Evolutionary conservation across 345 rosid species (phyloP).

Genomic region (Erucastrum elatum): DNA sequence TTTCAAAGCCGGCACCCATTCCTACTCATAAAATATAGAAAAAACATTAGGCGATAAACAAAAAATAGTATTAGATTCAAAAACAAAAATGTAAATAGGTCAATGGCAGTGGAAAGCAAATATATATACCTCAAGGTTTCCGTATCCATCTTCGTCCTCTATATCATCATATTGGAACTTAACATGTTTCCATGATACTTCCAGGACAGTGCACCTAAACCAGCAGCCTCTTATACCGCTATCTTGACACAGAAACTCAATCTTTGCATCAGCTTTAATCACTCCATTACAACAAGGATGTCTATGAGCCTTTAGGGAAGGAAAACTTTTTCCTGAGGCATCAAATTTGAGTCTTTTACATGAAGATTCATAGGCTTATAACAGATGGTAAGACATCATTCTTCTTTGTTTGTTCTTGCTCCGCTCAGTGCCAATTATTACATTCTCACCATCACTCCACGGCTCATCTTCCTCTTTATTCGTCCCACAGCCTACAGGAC

Average conservation of each 20-base stretch:
- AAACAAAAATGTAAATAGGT: no score
- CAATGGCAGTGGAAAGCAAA: no score
- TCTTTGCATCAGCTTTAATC: constrained; percentile 63
- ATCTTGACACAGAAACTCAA: constrained; percentile 88
- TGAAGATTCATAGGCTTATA: constrained; percentile 46
- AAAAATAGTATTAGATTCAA: not conserved
- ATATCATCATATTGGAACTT: constrained; percentile 87
- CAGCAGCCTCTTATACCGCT: constrained; percentile 98
- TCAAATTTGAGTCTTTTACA: constrained; percentile 52
- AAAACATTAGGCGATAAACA: constrained; percentile 11
- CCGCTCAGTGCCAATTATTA: constrained; percentile 63
- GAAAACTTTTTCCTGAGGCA: constrained; percentile 46
- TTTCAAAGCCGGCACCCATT: constrained; percentile 82
- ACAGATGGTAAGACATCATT: constrained; percentile 43
- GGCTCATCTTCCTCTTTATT: constrained; percentile 61
- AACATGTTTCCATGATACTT: constrained; percentile 61
- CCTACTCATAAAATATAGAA: constrained; percentile 62
- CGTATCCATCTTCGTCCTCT: constrained; percentile 74
- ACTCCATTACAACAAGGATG: constrained; percentile 42
- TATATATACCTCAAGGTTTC: constrained; percentile 90
- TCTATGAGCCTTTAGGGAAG: constrained; percentile 36
- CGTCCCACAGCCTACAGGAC: constrained; percentile 43
- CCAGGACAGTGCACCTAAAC: constrained; percentile 85
- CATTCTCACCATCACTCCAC: constrained; percentile 50
- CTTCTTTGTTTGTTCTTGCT: constrained; percentile 47